Evolutionary conservation across 192 early-diverging fungal genomes (phyloP).

Genomic region (Umbelopsis isabellina): DNA sequence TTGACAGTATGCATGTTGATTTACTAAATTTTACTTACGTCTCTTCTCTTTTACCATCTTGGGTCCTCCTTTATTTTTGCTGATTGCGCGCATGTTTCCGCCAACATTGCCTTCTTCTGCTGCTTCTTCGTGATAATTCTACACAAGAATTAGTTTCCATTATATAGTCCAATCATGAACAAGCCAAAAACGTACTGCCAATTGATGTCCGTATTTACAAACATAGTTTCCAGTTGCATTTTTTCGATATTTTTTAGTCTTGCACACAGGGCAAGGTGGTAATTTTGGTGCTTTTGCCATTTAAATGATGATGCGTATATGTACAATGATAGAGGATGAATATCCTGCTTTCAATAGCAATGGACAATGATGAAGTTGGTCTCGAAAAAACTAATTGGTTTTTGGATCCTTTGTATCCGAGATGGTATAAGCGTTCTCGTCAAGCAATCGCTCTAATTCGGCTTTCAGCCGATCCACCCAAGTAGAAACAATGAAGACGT

Average conservation of each 20-base stretch:
- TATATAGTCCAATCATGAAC: neutral
- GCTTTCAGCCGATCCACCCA: constrained; percentile 60
- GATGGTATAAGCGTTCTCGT: constrained; percentile 72
- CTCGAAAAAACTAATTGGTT: constrained; percentile 13
- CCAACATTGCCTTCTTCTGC: neutral
- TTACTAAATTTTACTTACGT: neutral
- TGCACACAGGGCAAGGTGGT: constrained; percentile 31
- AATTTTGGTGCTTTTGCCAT: neutral
- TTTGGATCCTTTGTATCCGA: constrained; percentile 27
- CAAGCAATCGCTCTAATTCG: constrained; percentile 71
- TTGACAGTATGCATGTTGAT: too few relatives aligned
- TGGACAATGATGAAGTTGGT: neutral
- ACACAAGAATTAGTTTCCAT: neutral
- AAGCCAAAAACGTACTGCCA: constrained; percentile 22
- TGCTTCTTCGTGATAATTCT: constrained; percentile 32
- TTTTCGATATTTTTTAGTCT: constrained; percentile 22
- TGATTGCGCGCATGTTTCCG: neutral
- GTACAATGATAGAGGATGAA: neutral
- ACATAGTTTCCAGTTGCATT: constrained; percentile 23
- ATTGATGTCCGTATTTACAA: constrained; percentile 44
- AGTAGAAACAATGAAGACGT: constrained; percentile 73
- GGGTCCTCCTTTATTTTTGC: neutral
- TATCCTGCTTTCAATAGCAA: neutral
- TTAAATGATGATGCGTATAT: neutral
- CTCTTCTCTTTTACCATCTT: neutral